Evolutionary conservation across 2,329 filamentous ascomycete genomes (phyloP), one percentile per base, ranked within the genome.

Genomic region (Exophiala spinifera): DNA sequence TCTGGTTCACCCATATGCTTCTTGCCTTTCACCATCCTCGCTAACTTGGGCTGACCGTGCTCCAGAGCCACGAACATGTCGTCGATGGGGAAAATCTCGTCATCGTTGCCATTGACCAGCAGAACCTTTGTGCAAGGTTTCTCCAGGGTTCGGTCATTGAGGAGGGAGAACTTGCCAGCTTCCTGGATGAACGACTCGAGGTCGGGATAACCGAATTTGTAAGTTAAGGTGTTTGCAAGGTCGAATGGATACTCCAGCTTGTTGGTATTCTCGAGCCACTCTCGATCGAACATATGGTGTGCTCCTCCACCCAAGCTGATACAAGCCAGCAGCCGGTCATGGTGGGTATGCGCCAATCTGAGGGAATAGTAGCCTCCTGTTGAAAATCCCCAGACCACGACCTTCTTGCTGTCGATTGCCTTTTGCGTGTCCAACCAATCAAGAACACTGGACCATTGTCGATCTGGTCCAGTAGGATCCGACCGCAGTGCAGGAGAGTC

Each of bases 1-100:
- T 70, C 61, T 0, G 85, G 85, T 65, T 88, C 87, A 10, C 85
- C 85, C 85, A 87, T 88, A 63, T 88, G 84, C 61, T 85, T 68
- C 28, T 81, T 73, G 0, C 79, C 79, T 1, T 78, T 72, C 58
- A 86, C 84, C 70, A 87, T 75, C 20, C 72, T 69, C 36, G 71
- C 79, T 62, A 79, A 74, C 67, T 84, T 84, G 1, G 78, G 74
- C 17, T 69, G 64, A 0, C 79, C 81, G 64, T 79, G 75, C 61
- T 76, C 70, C 44, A 83, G 61, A 21, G 78, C 77, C 37, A 83
- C 65, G 60, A 80, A 79, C 52, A 80, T 79, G 61, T 84, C 81
- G 61, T 84, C 81, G 43, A 84, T 79, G 0, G 81, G 81, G 66
- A 84, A 84, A 45, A 84, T 82, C 69, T 82, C 80, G 63, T 84